Base-by-base conservation (phyloP, 352 stramenopile species). In the Pseudoperonospora humuli region DNA sequence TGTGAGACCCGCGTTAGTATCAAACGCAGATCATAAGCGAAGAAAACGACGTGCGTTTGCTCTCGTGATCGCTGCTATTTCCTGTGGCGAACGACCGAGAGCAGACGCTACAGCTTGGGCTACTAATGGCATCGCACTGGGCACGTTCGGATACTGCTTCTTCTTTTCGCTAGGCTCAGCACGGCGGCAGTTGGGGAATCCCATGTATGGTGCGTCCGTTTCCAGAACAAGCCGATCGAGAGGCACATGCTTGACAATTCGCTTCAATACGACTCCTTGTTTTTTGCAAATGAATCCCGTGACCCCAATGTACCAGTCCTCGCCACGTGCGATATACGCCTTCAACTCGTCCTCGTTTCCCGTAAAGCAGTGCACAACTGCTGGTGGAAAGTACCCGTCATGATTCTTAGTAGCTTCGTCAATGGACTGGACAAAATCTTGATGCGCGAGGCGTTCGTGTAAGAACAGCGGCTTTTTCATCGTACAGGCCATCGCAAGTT, bases 171-270 rank as follows among this genome's bases (percentile, higher is more conserved):
- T 55, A 0, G 23, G 1, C 35, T 85, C 73, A 20, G 48, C 48
- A 21, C 42, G 35, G 18, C 76, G 69, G 32, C 76, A 88, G 24
- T 75, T 74, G 0, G 84, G 72, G 23, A 89, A 87, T 9, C 75
- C 73, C 86, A 97, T 96, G 57, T 94, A 97, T 19, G 89, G 89
- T 37, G 86, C 84, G 58, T 97, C 86, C 5, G 89, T 96, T 65
- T 97, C 89, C 33, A 97, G 67, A 32, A 96, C 73, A 5, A 97
- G 68, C 25, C 71, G 66, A 43, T 95, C 50, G 9, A 95, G 44
- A 5, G 85, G 81, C 23, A 96, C 57, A 34, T 61, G 57, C 4
- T 50, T 62, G 13, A 84, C 42, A 43, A 84, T 76, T 24, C 76
- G 57, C 9, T 83, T 65, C 21, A 91, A 39, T 7, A 43, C 58